Evolutionary conservation across 306 rosid genomes (phyloP).

Genomic region (Fragaria nilgerrensis): DNA sequence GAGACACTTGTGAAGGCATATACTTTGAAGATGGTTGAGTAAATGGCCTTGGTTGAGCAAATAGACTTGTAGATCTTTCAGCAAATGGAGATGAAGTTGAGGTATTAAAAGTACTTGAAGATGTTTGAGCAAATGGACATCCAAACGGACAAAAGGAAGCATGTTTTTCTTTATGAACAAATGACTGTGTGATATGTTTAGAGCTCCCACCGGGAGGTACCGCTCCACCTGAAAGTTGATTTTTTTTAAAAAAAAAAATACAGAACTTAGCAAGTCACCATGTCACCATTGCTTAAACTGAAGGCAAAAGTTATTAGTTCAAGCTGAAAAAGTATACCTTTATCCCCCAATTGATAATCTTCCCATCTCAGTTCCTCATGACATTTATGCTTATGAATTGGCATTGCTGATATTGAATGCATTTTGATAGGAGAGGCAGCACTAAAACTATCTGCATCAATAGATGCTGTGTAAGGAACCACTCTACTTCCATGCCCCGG

Average conservation of each 20-base stretch:
- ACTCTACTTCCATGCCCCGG: slow-evolving; percentile 71
- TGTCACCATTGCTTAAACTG: background rate
- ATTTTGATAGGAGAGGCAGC: slow-evolving; percentile 48
- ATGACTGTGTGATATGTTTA: slow-evolving; percentile 43
- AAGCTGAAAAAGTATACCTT: slow-evolving; percentile 40
- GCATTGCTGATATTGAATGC: slow-evolving; percentile 92
- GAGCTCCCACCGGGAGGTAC: slow-evolving; percentile 54
- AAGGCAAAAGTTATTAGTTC: background rate
- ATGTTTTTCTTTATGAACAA: background rate
- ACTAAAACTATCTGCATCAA: slow-evolving; percentile 53
- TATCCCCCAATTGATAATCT: slow-evolving; percentile 89
- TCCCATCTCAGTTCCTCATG: slow-evolving; percentile 97
- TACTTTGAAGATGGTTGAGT: slow-evolving; percentile 60
- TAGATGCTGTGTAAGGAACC: slow-evolving; percentile 57
- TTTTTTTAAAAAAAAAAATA: background rate
- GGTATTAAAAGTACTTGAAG: slow-evolving; percentile 59
- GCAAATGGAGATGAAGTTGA: background rate
- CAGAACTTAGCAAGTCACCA: slow-evolving; percentile 1
- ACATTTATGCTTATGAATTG: slow-evolving; percentile 64
- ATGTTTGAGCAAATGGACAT: slow-evolving; percentile 49
- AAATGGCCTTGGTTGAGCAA: slow-evolving; percentile 53
- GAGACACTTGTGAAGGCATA: slow-evolving; percentile 45
- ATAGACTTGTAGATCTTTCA: slow-evolving; percentile 40
- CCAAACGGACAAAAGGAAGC: background rate
- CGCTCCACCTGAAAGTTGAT: slow-evolving; percentile 63